Evolutionary conservation across 371 early-diverging fungal genomes (phyloP), one percentile per base, ranked within the genome.

Genomic region (Mortierella sp.): DNA sequence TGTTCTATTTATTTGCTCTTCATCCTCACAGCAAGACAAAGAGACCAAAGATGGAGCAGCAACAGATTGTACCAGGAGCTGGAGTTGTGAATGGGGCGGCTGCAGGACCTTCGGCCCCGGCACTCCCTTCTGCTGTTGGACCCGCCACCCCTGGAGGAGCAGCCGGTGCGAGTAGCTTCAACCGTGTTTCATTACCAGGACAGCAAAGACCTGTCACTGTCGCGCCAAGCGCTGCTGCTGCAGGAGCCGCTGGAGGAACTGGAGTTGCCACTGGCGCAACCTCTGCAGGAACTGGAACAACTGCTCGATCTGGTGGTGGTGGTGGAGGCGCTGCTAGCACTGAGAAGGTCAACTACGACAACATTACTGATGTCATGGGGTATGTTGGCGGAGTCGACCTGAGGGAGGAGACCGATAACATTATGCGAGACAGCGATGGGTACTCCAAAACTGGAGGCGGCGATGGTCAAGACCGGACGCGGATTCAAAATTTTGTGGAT

Each of bases 311-410:
- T 2, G 24, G 79, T 26, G 78, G 75, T 9, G 58, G 65, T 34
- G 65, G 65, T 8, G 21, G 65, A 16, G 65, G 65, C 3, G 77
- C 74, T 24, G 80, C 78, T 38, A 68, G 74, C 21, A 88, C 80
- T 44, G 89, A 92, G 58, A 89, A 88, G 70, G 90, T 91, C 80
- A 93, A 94, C 75, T 91, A 89, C 76, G 93, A 93, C 57, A 89
- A 91, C 48, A 79, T 97, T 42, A 94, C 95, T 65, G 97, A 97
- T 88, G 97, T 96, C 8, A 96, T 96, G 90, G 95, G 94, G 6
- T 96, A 95, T 88, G 94, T 94, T 2, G 97, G 97, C n/a, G 97
- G 97, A 24, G 94, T 97, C 24, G 97, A 97, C 88, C 88, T 97
- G 45, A 91, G 88, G 50, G 89, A 85, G 65, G 83, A 87, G 57